Evolutionary conservation across 163 green algal species (phyloP).

Genomic region (Volvox carteri): DNA sequence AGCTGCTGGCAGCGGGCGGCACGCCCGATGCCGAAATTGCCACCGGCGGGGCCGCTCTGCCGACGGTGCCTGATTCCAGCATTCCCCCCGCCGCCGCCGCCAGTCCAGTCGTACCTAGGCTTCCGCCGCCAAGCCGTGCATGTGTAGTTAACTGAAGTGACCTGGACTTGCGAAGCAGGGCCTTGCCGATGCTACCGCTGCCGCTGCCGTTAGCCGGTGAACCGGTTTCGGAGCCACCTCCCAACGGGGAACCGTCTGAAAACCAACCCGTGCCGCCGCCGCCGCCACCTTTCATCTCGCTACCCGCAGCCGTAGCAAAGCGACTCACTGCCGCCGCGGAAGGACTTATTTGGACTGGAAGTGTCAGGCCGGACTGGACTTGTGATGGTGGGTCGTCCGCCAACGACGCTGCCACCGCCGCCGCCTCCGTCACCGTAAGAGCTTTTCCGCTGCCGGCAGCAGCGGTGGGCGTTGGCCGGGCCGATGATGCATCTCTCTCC

Average conservation of each 20-base stretch:
- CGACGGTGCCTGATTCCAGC: too few relatives aligned
- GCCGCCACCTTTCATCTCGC: too few relatives aligned
- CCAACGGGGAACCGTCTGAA: neutral
- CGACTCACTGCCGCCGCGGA: too few relatives aligned
- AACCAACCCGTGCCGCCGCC: constrained; percentile 3
- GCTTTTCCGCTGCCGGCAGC: too few relatives aligned
- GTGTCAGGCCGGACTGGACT: neutral
- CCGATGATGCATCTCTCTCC: too few relatives aligned
- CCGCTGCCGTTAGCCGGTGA: neutral
- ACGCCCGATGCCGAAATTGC: neutral
- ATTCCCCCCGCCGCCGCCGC: too few relatives aligned
- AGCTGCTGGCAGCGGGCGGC: neutral
- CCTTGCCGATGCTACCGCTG: neutral
- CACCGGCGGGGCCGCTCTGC: neutral
- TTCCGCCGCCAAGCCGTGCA: neutral
- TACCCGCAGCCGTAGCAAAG: too few relatives aligned
- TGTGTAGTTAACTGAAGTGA: neutral
- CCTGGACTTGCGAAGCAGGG: neutral
- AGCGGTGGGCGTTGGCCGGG: too few relatives aligned
- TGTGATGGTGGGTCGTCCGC: neutral
- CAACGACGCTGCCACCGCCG: too few relatives aligned
- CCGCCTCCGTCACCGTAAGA: neutral
- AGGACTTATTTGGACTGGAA: too few relatives aligned
- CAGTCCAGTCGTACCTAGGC: neutral
- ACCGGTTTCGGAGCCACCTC: neutral